Conservation (phyloP, 805 yeast genomes). For the Wickerhamomyces chambardii region DNA sequence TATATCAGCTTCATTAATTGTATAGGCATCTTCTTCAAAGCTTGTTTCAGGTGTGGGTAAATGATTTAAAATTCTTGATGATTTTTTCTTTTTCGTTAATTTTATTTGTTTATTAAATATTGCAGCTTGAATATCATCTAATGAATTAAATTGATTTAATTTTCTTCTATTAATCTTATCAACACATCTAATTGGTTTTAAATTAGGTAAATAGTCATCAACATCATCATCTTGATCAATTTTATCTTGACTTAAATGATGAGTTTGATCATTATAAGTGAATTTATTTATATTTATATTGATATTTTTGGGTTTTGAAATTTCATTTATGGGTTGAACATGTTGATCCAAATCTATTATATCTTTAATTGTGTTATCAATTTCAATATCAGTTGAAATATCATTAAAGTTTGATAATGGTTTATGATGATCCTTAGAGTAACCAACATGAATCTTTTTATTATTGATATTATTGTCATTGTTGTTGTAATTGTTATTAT, state of each 20-base stretch:
- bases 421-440: too few relatives aligned
- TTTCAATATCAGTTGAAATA: background rate
- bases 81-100: background rate
- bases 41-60: slow-evolving; percentile 1
- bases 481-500: too few relatives aligned
- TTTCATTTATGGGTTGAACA: background rate
- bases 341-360: too few relatives aligned
- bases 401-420: too few relatives aligned
- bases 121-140: background rate
- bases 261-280: too few relatives aligned
- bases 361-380: background rate
- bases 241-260: too few relatives aligned
- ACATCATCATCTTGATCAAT: background rate
- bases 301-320: too few relatives aligned
- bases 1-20: too few relatives aligned
- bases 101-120: too few relatives aligned
- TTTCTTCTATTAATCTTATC: slow-evolving; percentile 1
- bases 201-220: background rate
- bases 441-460: too few relatives aligned
- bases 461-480: too few relatives aligned
- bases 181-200: slow-evolving; percentile 12
- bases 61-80: slow-evolving; percentile 3
- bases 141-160: background rate
- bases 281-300: too few relatives aligned
- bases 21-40: background rate